phyloP scores from a whole-genome alignment of 1,284 basidiomycete species.

The Phlebopus sp. region DNA sequence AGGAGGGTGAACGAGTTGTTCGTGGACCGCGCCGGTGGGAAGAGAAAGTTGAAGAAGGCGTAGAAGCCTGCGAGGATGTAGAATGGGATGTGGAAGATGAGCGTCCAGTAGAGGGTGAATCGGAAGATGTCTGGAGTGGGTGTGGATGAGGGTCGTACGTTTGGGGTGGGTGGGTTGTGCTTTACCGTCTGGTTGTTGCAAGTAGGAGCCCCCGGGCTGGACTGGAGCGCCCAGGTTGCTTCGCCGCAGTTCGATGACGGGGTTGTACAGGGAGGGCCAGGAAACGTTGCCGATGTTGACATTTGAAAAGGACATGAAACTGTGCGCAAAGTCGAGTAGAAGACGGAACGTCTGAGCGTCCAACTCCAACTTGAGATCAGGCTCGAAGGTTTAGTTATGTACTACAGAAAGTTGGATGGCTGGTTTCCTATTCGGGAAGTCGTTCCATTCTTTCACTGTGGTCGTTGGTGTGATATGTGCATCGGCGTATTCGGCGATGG shows the following conservation, averaged over 20 bases:
- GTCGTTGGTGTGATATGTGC: too few relatives aligned
- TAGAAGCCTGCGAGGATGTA: slow-evolving; percentile 68
- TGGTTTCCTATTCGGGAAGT: too few relatives aligned
- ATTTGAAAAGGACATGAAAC: background rate
- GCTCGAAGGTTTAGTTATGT: too few relatives aligned
- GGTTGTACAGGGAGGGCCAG: slow-evolving; percentile 60
- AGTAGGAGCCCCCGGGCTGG: slow-evolving; percentile 45
- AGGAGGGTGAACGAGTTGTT: slow-evolving; percentile 9
- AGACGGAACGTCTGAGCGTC: too few relatives aligned
- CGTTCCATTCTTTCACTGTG: too few relatives aligned
- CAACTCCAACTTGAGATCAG: too few relatives aligned
- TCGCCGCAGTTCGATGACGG: slow-evolving; percentile 46
- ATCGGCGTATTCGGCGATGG: too few relatives aligned
- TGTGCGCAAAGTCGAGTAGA: too few relatives aligned
- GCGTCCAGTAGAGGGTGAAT: slow-evolving; percentile 84
- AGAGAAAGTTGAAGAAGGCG: slow-evolving; percentile 68
- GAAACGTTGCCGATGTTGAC: slow-evolving; percentile 24
- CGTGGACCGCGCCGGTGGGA: slow-evolving; percentile 40
- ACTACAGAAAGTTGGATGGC: too few relatives aligned
- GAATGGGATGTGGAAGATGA: slow-evolving; percentile 70
- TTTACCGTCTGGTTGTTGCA: slow-evolving; percentile 43
- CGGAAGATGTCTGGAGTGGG: slow-evolving; percentile 80
- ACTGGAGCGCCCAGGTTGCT: slow-evolving; percentile 39
- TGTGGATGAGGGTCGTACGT: too few relatives aligned
- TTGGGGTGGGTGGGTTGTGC: too few relatives aligned